Evolutionary conservation across 202 grass and related monocot species (phyloP).

Genomic region (Panicum virgatum): DNA sequence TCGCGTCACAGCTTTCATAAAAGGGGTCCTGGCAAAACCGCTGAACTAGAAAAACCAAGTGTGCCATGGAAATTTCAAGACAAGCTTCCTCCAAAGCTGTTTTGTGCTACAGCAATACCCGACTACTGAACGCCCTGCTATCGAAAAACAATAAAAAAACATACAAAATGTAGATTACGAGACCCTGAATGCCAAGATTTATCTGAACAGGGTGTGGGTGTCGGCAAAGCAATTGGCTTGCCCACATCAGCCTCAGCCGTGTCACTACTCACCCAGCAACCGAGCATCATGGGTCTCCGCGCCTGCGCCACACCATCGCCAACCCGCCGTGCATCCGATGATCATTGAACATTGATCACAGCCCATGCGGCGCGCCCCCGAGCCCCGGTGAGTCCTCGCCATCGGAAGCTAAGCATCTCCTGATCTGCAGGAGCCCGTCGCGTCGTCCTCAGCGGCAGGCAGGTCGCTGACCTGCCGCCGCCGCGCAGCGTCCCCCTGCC

Average conservation of each 20-base stretch:
- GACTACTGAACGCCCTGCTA: neutral
- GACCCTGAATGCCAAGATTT: neutral
- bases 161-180: neutral
- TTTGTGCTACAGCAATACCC: too few relatives aligned
- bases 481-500: neutral
- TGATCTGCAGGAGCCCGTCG: constrained; percentile 9
- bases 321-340: neutral
- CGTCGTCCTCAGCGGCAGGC: neutral
- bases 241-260: constrained; percentile 1
- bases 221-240: constrained; percentile 27
- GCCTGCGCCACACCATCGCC: neutral
- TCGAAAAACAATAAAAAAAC: too few relatives aligned
- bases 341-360: neutral
- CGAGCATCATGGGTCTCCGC: neutral
- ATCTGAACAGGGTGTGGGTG: constrained; percentile 4
- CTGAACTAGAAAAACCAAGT: neutral
- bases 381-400: neutral
- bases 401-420: neutral
- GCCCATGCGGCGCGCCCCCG: neutral
- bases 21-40: too few relatives aligned
- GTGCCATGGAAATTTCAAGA: neutral
- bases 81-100: neutral
- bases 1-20: too few relatives aligned
- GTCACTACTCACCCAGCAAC: neutral
- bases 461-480: neutral